Base-by-base conservation (phyloP, 2,329 filamentous ascomycete genomes). In the Cercospora canescens region DNA sequence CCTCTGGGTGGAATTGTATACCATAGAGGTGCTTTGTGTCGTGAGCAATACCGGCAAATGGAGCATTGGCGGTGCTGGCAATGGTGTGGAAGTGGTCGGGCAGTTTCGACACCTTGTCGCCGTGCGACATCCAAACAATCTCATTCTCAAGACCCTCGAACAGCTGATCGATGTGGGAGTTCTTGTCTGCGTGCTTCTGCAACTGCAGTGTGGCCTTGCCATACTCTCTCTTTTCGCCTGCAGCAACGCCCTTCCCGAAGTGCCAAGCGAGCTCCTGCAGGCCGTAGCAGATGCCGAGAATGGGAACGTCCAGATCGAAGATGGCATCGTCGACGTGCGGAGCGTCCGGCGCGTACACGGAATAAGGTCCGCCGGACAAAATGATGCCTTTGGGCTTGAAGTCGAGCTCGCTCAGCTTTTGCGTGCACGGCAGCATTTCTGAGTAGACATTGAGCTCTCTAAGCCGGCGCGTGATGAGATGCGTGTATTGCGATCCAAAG, bases 1-100 rank as follows among this genome's bases (percentile, higher is more conserved):
- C 86, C 78, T 97, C 94, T 1, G 94, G 93, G 79, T 97, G 94
- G 78, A 97, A 94, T 76, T 97, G 94, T 55, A 97, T 87, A 62
- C 91, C 92, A 75, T 89, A 96, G 72, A 92, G 89, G 28, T 89
- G 88, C 81, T 90, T 88, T 8, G 80, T 79, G 76, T 87, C 76
- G 76, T 93, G 90, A 18, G 89, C 91, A 72, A 94, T 96, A 65
- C 88, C 92, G 11, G 94, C 94, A 72, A 87, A 96, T 26, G 89
- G 87, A 0, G 91, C 88, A 81, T 95, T 96, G 59, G 83, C 76
- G 2, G 93, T 94, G 4, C 84, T 89, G 59, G 91, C 93, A 72
- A 97, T 87, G 16, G 85, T 88, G 66, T 86, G 81, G 77, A 96
- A 97, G 45, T 84, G 86, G 37, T 89, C 82, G 8, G 94, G 94